Conservation (phyloP, 768 basidiomycete genomes). For the Lentinula lateritia region DNA sequence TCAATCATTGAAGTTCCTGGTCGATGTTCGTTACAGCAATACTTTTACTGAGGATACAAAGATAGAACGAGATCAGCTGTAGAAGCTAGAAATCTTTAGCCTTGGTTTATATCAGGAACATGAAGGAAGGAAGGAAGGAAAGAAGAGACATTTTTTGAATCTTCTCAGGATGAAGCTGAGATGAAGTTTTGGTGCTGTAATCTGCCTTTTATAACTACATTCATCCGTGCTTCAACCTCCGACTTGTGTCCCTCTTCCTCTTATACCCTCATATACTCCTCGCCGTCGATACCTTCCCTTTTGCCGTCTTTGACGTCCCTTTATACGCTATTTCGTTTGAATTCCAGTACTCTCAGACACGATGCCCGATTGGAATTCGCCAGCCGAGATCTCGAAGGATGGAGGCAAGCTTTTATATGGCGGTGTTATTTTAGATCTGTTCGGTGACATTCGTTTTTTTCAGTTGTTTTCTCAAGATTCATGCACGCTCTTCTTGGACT, state of each 20-base stretch:
- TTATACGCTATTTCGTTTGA: background rate
- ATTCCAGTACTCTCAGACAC: background rate
- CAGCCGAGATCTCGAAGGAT: slow-evolving; percentile 2
- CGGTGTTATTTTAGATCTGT: background rate
- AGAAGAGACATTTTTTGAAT: background rate
- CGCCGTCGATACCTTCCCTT: slow-evolving; percentile 3
- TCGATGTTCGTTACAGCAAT: background rate
- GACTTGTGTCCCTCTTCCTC: slow-evolving; percentile 2
- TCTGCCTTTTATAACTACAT: background rate
- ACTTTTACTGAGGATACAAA: background rate
- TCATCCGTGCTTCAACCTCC: background rate
- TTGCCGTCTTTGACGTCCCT: background rate
- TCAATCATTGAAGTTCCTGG: background rate
- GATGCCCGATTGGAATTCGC: slow-evolving; percentile 3
- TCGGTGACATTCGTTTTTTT: background rate
- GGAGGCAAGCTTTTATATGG: background rate
- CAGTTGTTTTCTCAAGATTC: slow-evolving; percentile 42
- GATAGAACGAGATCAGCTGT: background rate
- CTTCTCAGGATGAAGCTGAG: slow-evolving; percentile 6
- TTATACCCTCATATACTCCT: background rate
- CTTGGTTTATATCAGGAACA: background rate
- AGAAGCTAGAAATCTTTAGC: background rate
- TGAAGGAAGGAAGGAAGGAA: background rate
- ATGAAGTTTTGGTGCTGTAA: background rate
- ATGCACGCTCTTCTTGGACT: slow-evolving; percentile 58